Conservation (phyloP, 208 protist genomes). For the Blechomonas ayalai region DNA sequence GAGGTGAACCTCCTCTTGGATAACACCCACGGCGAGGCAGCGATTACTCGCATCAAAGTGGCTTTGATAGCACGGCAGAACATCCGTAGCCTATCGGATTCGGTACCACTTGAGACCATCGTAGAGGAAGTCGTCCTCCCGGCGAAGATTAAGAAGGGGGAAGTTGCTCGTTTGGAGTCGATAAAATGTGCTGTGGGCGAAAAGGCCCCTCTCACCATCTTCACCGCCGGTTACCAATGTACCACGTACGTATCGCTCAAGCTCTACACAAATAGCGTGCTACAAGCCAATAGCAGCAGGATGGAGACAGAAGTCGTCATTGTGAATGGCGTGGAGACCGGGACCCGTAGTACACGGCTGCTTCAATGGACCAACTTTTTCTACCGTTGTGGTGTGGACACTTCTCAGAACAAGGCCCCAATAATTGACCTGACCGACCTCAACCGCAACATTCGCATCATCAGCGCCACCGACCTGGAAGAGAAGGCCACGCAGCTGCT, state of each 20-base stretch:
- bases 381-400: not conserved
- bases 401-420: too few relatives aligned
- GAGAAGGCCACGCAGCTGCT: slow-evolving; percentile 13
- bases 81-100: slow-evolving; percentile 29
- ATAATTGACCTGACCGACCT: slow-evolving; percentile 7
- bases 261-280: slow-evolving; percentile 18
- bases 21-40: slow-evolving; percentile 37
- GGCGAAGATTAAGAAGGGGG: slow-evolving; percentile 28
- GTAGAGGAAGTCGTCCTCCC: slow-evolving; percentile 7
- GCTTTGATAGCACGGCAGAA: slow-evolving; percentile 29
- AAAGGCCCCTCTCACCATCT: slow-evolving; percentile 37
- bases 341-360: slow-evolving; percentile 26
- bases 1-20: slow-evolving; percentile 28
- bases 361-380: slow-evolving; percentile 58
- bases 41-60: slow-evolving; percentile 42
- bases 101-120: slow-evolving; percentile 11
- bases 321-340: slow-evolving; percentile 27
- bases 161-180: slow-evolving; percentile 19
- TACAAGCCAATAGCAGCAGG: slow-evolving; percentile 34
- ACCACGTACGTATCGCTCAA: slow-evolving; percentile 45
- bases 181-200: slow-evolving; percentile 25
- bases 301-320: slow-evolving; percentile 59
- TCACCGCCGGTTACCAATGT: slow-evolving; percentile 36
- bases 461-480: slow-evolving; percentile 17
- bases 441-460: slow-evolving; percentile 11